These are phyloP conservation scores for Pythium periplocum DNA, from an alignment of 352 stramenopile genomes.

Conservation along the genomic window DNA sequence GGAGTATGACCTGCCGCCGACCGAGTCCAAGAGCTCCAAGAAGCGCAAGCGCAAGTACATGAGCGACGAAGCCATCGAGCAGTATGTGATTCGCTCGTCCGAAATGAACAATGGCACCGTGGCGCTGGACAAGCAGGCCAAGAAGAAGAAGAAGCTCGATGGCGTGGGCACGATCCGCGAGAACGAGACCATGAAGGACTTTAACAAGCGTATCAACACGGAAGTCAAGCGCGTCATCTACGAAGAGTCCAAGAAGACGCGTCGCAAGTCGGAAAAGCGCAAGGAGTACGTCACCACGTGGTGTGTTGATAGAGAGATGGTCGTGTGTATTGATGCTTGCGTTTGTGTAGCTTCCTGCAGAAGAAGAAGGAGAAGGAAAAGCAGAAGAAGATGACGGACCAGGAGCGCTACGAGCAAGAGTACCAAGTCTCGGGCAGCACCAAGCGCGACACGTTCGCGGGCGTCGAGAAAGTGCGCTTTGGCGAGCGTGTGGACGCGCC, in stretches of 20 bases:
- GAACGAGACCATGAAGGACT: conserved; percentile 75
- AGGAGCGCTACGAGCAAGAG: conserved; percentile 73
- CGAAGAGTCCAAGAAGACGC: conserved; percentile 73
- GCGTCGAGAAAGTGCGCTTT: conserved; percentile 56
- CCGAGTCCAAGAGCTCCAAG: conserved; percentile 71
- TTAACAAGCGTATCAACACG: conserved; percentile 80
- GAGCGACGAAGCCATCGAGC: conserved; percentile 57
- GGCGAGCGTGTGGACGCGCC: conserved; percentile 78
- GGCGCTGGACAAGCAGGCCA: conserved; percentile 6
- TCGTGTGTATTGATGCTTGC: conserved; percentile 5
- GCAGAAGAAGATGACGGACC: conserved; percentile 73
- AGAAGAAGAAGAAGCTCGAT: conserved; percentile 48
- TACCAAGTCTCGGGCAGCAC: conserved; percentile 59
- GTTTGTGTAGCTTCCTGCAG: conserved; percentile 33
- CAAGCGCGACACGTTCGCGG: conserved; percentile 74
- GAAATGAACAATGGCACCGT: conserved; percentile 24
- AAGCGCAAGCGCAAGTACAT: conserved; percentile 68
- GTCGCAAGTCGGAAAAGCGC: conserved; percentile 67
- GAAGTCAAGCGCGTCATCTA: conserved; percentile 84
- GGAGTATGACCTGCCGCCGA: conserved; percentile 62
- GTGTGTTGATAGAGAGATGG: neutral
- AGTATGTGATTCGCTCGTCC: conserved; percentile 54
- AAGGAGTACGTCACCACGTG: conserved; percentile 33
- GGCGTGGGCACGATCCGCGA: conserved; percentile 47
- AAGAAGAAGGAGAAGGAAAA: conserved; percentile 79